These are phyloP conservation scores for Colletotrichum siamense DNA, from an alignment of 2,329 filamentous ascomycete genomes.

Conservation along the genomic window DNA sequence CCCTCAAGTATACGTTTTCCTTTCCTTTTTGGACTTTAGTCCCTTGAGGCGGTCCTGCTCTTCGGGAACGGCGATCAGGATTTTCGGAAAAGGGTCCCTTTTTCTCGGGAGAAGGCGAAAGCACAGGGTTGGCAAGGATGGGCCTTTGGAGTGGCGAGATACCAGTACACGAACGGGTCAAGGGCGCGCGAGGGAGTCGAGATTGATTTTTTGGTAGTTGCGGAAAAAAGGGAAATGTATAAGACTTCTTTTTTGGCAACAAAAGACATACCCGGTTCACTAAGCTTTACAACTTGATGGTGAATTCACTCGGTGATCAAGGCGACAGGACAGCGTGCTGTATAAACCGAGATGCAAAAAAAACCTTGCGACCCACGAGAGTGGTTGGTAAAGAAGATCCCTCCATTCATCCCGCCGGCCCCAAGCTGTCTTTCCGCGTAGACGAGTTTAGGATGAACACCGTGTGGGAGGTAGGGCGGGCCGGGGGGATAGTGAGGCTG, in stretches of 20 bases:
- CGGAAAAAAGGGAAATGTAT: conserved; percentile 1
- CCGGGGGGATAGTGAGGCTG: not conserved
- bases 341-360: not conserved
- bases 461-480: not conserved
- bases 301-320: not conserved
- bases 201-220: not conserved
- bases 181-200: conserved; percentile 18
- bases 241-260: conserved; percentile 2
- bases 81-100: not conserved
- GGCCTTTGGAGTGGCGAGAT: conserved; percentile 9
- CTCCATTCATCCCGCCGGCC: not conserved
- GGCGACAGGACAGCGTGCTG: not conserved
- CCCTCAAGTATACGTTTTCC: not conserved
- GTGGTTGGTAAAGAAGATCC: not conserved
- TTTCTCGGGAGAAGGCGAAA: conserved; percentile 10
- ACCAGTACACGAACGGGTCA: conserved; percentile 18
- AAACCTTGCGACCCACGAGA: not conserved
- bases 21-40: not conserved
- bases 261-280: not conserved
- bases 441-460: conserved; percentile 3
- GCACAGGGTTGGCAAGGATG: conserved; percentile 1
- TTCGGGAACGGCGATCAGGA: not conserved
- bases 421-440: not conserved
- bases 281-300: not conserved
- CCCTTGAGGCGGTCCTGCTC: not conserved